These are phyloP conservation scores for Dryadomyces sulphureus DNA, from an alignment of 2,329 filamentous ascomycete genomes.

Conservation along the genomic window DNA sequence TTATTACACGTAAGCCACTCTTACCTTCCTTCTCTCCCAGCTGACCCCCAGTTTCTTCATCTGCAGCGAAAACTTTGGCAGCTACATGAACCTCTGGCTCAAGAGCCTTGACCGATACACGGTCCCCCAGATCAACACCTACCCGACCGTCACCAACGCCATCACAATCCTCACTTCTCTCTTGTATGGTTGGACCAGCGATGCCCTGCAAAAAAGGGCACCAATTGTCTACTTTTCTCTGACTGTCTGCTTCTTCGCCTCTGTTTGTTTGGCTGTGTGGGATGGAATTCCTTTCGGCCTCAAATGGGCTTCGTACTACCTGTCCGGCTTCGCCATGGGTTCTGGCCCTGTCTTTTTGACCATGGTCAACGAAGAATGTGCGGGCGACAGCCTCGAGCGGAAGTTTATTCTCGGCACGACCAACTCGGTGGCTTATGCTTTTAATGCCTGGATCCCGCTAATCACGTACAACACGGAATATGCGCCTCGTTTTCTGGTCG, in stretches of 20 bases:
- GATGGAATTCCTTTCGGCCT: neutral
- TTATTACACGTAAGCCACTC: neutral
- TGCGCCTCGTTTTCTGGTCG: conserved; percentile 1
- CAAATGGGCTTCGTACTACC: conserved; percentile 1
- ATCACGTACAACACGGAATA: neutral
- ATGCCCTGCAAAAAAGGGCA: neutral
- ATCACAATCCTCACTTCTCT: neutral
- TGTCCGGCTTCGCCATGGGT: neutral
- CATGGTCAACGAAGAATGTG: conserved; percentile 2
- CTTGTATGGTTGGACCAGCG: conserved; percentile 1
- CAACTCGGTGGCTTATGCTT: conserved; percentile 1
- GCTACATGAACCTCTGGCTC: neutral
- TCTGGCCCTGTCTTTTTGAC: conserved; percentile 1
- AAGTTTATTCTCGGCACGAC: conserved; percentile 2
- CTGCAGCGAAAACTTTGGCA: neutral
- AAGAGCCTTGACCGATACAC: neutral
- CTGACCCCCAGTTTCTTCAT: neutral
- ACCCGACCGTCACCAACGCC: conserved; percentile 1
- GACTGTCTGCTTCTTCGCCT: conserved; percentile 1
- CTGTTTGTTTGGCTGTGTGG: neutral
- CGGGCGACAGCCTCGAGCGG: neutral
- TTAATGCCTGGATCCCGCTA: conserved; percentile 1
- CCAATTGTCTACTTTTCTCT: conserved; percentile 1
- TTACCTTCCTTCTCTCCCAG: neutral
- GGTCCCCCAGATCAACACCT: conserved; percentile 1